Percentiles rank a stretch among this genome's conserved stretches.
Evolutionary conservation across 768 basidiomycete species (phyloP).

Genomic region (Boletus speciosus): DNA sequence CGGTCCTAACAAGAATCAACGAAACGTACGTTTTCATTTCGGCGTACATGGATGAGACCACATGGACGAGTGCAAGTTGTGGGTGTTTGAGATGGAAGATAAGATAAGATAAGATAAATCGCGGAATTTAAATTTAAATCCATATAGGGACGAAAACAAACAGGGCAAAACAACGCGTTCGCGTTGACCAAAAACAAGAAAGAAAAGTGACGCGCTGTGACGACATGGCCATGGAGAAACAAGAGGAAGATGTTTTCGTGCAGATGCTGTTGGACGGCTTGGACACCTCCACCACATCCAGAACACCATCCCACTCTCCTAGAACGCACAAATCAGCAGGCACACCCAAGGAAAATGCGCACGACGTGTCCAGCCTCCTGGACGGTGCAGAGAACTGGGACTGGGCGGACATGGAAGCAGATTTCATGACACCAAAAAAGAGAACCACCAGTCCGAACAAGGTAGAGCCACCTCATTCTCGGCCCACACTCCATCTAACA

Average conservation of each 20-base stretch:
- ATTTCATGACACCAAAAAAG: slow-evolving; percentile 51
- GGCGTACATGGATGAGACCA: not conserved
- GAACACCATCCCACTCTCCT: slow-evolving; percentile 34
- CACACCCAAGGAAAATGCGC: slow-evolving; percentile 10
- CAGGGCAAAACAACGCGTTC: slow-evolving; percentile 25
- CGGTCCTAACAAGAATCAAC: not conserved
- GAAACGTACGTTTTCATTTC: not conserved
- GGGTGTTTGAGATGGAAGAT: not conserved
- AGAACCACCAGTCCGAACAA: slow-evolving; percentile 30
- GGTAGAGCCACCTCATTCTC: not conserved
- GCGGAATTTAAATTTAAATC: slow-evolving; percentile 2
- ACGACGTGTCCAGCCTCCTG: slow-evolving; percentile 47
- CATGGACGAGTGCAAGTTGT: too few relatives aligned
- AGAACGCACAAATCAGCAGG: slow-evolving; percentile 11
- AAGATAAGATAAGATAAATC: slow-evolving; percentile 14
- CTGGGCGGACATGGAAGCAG: slow-evolving; percentile 54
- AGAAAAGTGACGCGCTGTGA: not conserved
- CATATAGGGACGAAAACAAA: not conserved
- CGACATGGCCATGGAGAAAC: slow-evolving; percentile 35
- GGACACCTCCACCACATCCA: slow-evolving; percentile 45
- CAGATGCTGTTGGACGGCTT: slow-evolving; percentile 48
- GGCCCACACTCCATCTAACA: not conserved
- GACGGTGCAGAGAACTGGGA: slow-evolving; percentile 72
- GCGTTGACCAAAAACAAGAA: slow-evolving; percentile 1
- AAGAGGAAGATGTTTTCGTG: slow-evolving; percentile 62